A percentile compares a stretch with the other conserved stretches of the same genome.
These are phyloP conservation scores for Podosphaera leucotricha DNA, from an alignment of 2,329 filamentous ascomycete species.

Conservation along the genomic window DNA sequence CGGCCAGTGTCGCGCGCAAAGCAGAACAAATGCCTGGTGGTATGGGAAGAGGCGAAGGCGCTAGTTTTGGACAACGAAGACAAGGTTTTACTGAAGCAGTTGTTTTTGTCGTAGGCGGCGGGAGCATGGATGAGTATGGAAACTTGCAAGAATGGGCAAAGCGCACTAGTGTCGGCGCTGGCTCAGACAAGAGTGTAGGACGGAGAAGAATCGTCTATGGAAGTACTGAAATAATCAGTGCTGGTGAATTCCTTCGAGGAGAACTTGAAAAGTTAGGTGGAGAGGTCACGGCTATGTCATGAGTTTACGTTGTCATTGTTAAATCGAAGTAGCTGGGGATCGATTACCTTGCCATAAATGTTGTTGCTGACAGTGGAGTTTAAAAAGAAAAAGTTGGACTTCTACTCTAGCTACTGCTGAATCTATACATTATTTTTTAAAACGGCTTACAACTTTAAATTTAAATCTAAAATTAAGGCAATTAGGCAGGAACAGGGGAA, in stretches of 20 bases:
- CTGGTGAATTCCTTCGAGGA: conserved; percentile 38
- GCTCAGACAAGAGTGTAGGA: conserved; percentile 30
- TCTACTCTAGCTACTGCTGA: too few relatives aligned
- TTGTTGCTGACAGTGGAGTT: too few relatives aligned
- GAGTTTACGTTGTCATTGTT: neutral
- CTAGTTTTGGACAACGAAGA: conserved; percentile 72
- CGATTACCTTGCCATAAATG: too few relatives aligned
- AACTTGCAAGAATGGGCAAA: conserved; percentile 92
- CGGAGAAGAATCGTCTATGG: conserved; percentile 80
- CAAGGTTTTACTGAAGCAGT: conserved; percentile 80
- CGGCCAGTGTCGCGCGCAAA: conserved; percentile 37
- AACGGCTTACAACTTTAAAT: too few relatives aligned
- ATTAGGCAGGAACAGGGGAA: too few relatives aligned
- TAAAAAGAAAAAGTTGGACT: too few relatives aligned
- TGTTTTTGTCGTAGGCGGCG: conserved; percentile 86
- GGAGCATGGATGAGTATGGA: conserved; percentile 96
- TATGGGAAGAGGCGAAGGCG: conserved; percentile 40
- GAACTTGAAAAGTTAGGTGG: conserved; percentile 38
- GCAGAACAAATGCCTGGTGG: conserved; percentile 20
- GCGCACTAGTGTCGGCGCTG: conserved; percentile 34
- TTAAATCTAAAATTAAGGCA: too few relatives aligned
- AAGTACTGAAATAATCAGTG: conserved; percentile 62
- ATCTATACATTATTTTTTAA: too few relatives aligned
- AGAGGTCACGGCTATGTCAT: conserved; percentile 18
- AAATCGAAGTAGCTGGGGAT: neutral